phyloP scores from a whole-genome alignment of 2,329 filamentous ascomycete genomes.

The Xylaria sp. region DNA sequence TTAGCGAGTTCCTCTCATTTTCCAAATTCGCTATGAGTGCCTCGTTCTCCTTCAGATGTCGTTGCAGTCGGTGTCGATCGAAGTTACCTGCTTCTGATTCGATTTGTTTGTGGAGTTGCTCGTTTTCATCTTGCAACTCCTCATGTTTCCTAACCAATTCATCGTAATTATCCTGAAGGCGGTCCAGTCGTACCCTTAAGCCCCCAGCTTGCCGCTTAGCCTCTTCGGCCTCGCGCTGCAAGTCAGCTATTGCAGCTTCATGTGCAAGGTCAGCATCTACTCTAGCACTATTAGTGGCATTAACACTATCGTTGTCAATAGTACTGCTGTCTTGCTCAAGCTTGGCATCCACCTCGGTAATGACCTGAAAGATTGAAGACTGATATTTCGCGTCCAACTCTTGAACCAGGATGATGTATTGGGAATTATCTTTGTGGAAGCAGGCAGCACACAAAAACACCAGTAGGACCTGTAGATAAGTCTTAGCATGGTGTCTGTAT shows the following conservation, averaged over 20 bases:
- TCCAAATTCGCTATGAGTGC: slow-evolving; percentile 75
- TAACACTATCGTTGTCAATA: slow-evolving; percentile 37
- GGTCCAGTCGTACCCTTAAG: slow-evolving; percentile 63
- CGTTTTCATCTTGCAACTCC: slow-evolving; percentile 66
- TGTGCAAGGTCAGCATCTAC: slow-evolving; percentile 60
- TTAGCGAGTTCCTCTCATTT: slow-evolving; percentile 63
- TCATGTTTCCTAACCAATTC: slow-evolving; percentile 58
- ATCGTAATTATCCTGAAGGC: slow-evolving; percentile 67
- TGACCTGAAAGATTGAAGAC: slow-evolving; percentile 46
- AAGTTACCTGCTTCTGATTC: slow-evolving; percentile 58
- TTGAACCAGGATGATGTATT: slow-evolving; percentile 30
- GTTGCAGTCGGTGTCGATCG: slow-evolving; percentile 58
- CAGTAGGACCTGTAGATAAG: slow-evolving; percentile 32
- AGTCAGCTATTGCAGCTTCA: slow-evolving; percentile 59
- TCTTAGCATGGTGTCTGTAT: slow-evolving; percentile 20
- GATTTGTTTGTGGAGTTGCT: slow-evolving; percentile 59
- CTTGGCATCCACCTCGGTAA: slow-evolving; percentile 36
- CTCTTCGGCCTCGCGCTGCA: slow-evolving; percentile 57
- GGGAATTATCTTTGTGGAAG: slow-evolving; percentile 35
- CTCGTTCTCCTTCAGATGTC: slow-evolving; percentile 68
- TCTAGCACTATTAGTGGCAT: slow-evolving; percentile 39
- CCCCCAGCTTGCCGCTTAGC: slow-evolving; percentile 64
- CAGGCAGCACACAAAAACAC: slow-evolving; percentile 35
- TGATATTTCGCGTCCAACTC: slow-evolving; percentile 31
- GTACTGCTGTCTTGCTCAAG: slow-evolving; percentile 45